phyloP scores from a whole-genome alignment of 2,329 filamentous ascomycete genomes.

The Penicillium sumatraense region DNA sequence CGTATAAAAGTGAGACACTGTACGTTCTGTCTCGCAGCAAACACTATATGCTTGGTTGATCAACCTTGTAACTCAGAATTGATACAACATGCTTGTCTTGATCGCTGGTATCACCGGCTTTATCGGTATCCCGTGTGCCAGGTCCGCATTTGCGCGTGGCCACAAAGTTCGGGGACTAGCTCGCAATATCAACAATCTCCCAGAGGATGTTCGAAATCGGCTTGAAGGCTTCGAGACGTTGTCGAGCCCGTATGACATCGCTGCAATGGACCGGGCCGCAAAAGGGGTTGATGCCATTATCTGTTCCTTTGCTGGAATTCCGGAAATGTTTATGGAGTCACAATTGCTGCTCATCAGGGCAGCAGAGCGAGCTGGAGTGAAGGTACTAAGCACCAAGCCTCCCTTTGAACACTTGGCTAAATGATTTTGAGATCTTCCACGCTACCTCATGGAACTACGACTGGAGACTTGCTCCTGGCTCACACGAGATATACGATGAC shows the following conservation, averaged over 20 bases:
- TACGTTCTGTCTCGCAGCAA: neutral
- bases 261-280: neutral
- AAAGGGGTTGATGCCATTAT: constrained; percentile 5
- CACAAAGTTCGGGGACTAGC: neutral
- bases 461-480: neutral
- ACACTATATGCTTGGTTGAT: neutral
- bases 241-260: neutral
- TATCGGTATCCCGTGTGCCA: neutral
- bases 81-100: constrained; percentile 3
- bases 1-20: neutral
- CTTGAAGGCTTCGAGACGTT: neutral
- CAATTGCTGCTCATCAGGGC: constrained; percentile 4
- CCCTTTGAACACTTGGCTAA: neutral
- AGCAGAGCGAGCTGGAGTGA: constrained; percentile 4
- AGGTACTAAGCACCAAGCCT: neutral
- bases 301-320: neutral
- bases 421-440: neutral
- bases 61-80: neutral
- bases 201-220: neutral
- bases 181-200: neutral
- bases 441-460: constrained; percentile 8
- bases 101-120: constrained; percentile 6
- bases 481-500: constrained; percentile 1
- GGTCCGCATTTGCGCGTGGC: neutral
- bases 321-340: neutral